These are phyloP conservation scores for Fusarium tjaetaba DNA, from an alignment of 2,329 filamentous ascomycete genomes.

Conservation along the genomic window DNA sequence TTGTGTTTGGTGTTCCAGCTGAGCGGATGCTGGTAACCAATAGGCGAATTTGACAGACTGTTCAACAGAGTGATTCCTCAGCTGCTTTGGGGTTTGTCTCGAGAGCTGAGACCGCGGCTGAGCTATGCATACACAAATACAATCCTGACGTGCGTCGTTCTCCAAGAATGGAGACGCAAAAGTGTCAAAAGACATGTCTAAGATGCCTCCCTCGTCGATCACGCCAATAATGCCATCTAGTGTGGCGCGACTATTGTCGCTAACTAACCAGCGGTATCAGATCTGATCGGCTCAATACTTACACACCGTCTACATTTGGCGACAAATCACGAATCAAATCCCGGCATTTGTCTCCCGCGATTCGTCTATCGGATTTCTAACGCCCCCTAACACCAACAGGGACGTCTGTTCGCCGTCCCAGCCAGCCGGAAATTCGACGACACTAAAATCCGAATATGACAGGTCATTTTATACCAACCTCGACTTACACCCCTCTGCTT, in stretches of 20 bases:
- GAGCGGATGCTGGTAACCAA: slow-evolving; percentile 39
- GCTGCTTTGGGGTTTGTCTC: neutral
- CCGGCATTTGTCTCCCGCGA: slow-evolving; percentile 25
- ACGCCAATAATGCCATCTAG: slow-evolving; percentile 7
- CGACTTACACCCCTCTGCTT: slow-evolving; percentile 19
- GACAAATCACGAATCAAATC: slow-evolving; percentile 24
- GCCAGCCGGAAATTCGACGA: slow-evolving; percentile 28
- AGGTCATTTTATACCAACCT: slow-evolving; percentile 27
- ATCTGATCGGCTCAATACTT: slow-evolving; percentile 30
- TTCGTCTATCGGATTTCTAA: slow-evolving; percentile 34
- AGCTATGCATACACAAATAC: neutral
- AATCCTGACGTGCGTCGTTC: neutral
- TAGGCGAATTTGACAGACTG: slow-evolving; percentile 15
- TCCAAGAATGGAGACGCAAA: neutral
- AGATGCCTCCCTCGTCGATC: slow-evolving; percentile 3
- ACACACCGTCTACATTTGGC: slow-evolving; percentile 24
- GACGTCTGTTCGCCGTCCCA: slow-evolving; percentile 37
- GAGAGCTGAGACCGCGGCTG: neutral
- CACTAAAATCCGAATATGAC: slow-evolving; percentile 30
- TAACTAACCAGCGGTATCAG: slow-evolving; percentile 23
- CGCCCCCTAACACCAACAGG: slow-evolving; percentile 28
- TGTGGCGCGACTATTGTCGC: slow-evolving; percentile 15
- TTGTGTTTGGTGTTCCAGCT: slow-evolving; percentile 33
- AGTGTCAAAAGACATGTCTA: slow-evolving; percentile 16
- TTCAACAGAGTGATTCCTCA: slow-evolving; percentile 8